These are phyloP conservation scores for Backusella tuberculispora DNA, from an alignment of 192 early-diverging fungal species.

Conservation along the genomic window DNA sequence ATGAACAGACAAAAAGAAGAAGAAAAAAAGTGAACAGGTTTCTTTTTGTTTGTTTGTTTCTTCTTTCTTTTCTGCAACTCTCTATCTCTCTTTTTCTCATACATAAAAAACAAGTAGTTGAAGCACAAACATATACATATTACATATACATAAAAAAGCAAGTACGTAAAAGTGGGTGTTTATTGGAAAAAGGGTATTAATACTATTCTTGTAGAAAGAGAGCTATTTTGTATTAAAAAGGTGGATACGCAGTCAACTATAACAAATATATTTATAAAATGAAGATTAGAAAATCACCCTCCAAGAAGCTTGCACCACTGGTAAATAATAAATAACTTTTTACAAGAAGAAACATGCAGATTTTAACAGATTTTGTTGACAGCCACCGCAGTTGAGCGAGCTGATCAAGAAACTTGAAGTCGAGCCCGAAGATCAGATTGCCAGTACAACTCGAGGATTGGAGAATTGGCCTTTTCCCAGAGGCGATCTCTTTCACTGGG, in stretches of 20 bases:
- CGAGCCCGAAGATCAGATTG: constrained; percentile 60
- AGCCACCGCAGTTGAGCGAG: constrained; percentile 59
- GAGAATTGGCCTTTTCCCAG: constrained; percentile 80
- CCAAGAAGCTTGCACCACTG: constrained; percentile 63
- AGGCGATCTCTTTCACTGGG: constrained; percentile 96
- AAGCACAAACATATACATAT: not conserved
- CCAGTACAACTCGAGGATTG: constrained; percentile 50
- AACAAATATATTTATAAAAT: constrained; percentile 29
- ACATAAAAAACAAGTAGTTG: constrained; percentile 7
- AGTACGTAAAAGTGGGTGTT: not conserved
- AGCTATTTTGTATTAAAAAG: constrained; percentile 4
- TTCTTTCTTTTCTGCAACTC: not conserved
- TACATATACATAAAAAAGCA: not conserved
- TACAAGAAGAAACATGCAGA: not conserved
- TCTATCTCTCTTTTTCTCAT: not conserved
- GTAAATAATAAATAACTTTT: constrained; percentile 42
- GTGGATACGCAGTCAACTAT: constrained; percentile 12
- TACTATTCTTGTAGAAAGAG: not conserved
- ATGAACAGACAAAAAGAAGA: not conserved
- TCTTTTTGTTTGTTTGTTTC: not conserved
- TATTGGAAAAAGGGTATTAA: too few relatives aligned
- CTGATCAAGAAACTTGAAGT: constrained; percentile 56
- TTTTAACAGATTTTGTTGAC: constrained; percentile 29
- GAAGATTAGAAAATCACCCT: constrained; percentile 68
- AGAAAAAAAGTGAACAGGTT: not conserved